phyloP scores from a whole-genome alignment of 371 early-diverging fungal genomes.

The Quaeritorhiza haematococci region DNA sequence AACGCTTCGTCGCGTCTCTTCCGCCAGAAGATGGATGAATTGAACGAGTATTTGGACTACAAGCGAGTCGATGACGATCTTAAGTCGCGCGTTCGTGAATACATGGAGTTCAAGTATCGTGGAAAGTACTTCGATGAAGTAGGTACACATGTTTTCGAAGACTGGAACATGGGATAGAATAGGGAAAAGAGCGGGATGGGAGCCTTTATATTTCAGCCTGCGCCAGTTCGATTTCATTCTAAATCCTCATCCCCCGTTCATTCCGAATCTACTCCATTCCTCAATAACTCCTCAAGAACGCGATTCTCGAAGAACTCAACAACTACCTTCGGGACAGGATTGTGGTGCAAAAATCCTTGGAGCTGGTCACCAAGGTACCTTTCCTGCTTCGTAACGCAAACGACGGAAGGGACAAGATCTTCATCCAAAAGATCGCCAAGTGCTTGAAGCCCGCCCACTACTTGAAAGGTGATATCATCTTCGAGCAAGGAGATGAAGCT shows the following conservation, averaged over 20 bases:
- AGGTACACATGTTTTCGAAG: no score
- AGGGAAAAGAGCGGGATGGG: no score
- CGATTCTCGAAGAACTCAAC: no score
- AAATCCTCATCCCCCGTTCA: no score
- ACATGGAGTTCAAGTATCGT: conserved; percentile 34
- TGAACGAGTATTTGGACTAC: conserved; percentile 35
- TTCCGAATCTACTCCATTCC: no score
- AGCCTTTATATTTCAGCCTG: no score
- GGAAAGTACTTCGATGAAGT: conserved; percentile 26
- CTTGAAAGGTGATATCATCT: conserved; percentile 22
- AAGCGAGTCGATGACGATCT: conserved; percentile 18
- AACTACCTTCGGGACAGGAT: no score
- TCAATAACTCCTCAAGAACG: no score
- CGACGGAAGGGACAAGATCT: conserved; percentile 24
- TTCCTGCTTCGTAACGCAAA: conserved; percentile 23
- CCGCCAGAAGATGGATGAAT: conserved; percentile 36
- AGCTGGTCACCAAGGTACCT: conserved; percentile 21
- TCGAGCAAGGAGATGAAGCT: conserved; percentile 17
- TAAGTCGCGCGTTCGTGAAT: conserved; percentile 17
- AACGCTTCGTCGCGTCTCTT: conserved; percentile 33
- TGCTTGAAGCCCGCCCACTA: conserved; percentile 16
- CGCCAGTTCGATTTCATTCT: no score
- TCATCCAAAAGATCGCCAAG: conserved; percentile 15
- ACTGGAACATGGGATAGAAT: no score
- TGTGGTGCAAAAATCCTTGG: conserved; percentile 23